These are phyloP conservation scores for Berberis thunbergii DNA, from an alignment of 164 flowering plant species.

Conservation along the genomic window DNA sequence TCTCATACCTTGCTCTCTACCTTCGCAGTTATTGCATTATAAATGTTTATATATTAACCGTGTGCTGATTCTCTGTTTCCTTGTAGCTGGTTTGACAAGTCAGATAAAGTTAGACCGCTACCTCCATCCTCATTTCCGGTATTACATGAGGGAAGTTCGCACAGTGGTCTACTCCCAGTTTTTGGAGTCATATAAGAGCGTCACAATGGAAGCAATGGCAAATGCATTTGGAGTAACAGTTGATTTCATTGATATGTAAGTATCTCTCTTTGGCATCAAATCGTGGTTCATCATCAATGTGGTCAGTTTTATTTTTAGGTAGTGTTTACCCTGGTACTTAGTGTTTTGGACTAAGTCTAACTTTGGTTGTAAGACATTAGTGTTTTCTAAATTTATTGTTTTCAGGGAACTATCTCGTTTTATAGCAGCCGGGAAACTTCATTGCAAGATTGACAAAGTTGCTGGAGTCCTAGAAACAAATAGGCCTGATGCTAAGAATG, in stretches of 20 bases:
- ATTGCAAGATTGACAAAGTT: conserved; percentile 12
- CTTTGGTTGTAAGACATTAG: too few relatives aligned
- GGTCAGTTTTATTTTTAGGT: too few relatives aligned
- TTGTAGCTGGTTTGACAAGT: conserved; percentile 74
- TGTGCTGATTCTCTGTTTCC: neutral
- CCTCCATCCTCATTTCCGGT: conserved; percentile 93
- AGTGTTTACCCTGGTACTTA: too few relatives aligned
- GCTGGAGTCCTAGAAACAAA: neutral
- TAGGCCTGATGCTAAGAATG: conserved; percentile 7
- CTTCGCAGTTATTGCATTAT: too few relatives aligned
- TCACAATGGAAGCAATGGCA: conserved; percentile 98
- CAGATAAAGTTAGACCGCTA: conserved; percentile 84
- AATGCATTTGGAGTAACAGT: conserved; percentile 88
- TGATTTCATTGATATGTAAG: conserved; percentile 93
- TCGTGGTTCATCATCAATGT: conserved; percentile 26
- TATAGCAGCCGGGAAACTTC: conserved; percentile 95
- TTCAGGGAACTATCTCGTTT: conserved; percentile 92
- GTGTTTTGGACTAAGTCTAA: too few relatives aligned
- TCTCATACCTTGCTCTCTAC: too few relatives aligned
- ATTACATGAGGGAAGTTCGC: conserved; percentile 92
- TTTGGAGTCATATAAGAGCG: conserved; percentile 95
- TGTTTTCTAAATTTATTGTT: conserved; percentile 24
- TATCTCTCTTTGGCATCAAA: neutral
- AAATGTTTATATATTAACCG: too few relatives aligned
- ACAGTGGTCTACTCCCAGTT: conserved; percentile 90